Base-by-base conservation (phyloP, 2,329 filamentous ascomycete species). In the Phialemonium atrogriseum region DNA sequence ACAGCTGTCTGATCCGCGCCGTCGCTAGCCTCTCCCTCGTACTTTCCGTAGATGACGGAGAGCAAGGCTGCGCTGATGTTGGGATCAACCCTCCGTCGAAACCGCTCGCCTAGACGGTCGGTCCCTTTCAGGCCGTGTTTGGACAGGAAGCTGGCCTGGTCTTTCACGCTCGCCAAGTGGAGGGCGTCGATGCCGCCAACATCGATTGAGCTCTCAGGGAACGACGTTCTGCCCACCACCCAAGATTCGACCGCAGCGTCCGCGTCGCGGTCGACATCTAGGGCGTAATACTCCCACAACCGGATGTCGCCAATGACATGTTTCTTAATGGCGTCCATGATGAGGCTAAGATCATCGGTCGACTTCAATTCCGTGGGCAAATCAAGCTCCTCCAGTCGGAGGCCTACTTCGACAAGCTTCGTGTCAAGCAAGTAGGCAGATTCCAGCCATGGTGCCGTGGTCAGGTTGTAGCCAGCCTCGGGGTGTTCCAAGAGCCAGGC, bases 401-500 rank as follows among this genome's bases (percentile, higher is more conserved):
- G 75, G 48, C 94, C 79, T n/a, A 96, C 66, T 37, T 86, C 83
- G 11, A 94, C 64, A 32, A 80, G 59, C 44, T 69, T 64, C 7
- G 70, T 70, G 46, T 80, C 75, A 5, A 80, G 64, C 32, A 75
- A 55, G 43, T 72, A 76, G 3, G 78, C 78, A 8, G 77, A 67
- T 49, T 80, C 69, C 10, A 83, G 57, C 74, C 77, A 81, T 1
- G 91, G 91, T 1, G 91, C 88, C 1, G 89, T 96, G 24, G 79
- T 78, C 42, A 94, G 66, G 54, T 93, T 98, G 68, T 98, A 98
- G 11, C 91, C 91, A 26, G 87, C 83, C 47, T 98, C 91, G 0
- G 93, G 91, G 50, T 98, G 89, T 38, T 93, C 82, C 51, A 93
- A 71, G 9, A 98, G 71, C 91, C 91, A 98, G 47, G 81, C 75